phyloP scores from a whole-genome alignment of 805 yeast genomes.

The Myxozyma lipomycoides region DNA sequence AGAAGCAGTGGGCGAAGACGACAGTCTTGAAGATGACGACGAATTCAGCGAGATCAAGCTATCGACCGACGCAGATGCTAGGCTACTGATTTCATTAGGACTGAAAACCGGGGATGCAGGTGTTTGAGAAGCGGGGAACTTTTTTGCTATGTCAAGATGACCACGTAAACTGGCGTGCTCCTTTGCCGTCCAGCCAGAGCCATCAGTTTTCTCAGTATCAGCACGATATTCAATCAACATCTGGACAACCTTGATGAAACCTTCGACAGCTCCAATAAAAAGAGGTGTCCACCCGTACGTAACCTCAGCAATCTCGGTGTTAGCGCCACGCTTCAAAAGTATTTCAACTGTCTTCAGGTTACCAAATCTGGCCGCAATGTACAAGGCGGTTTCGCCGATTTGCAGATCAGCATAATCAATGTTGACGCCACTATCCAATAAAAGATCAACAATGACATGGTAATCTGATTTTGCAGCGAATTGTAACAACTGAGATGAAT shows the following conservation, averaged over 20 bases:
- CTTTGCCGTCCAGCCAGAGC: conserved; percentile 95
- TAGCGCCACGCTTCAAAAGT: conserved; percentile 61
- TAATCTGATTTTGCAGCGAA: conserved; percentile 67
- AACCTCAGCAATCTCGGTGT: conserved; percentile 68
- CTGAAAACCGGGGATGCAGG: conserved; percentile 16
- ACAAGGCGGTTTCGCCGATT: conserved; percentile 79
- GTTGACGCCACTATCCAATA: conserved; percentile 57
- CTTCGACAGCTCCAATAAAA: conserved; percentile 86
- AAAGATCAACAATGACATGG: conserved; percentile 49
- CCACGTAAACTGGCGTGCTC: conserved; percentile 94
- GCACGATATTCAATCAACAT: conserved; percentile 54
- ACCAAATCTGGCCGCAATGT: conserved; percentile 68
- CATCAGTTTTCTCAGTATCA: conserved; percentile 56
- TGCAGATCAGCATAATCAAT: conserved; percentile 57
- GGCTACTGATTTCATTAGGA: conserved; percentile 11
- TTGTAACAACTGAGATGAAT: conserved; percentile 60
- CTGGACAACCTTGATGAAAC: conserved; percentile 55
- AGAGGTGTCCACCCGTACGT: conserved; percentile 94
- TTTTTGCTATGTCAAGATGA: conserved; percentile 63
- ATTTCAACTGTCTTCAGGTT: conserved; percentile 49
- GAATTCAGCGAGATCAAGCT: conserved; percentile 20
- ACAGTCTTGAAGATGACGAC: conserved; percentile 8
- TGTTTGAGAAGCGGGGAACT: conserved; percentile 38
- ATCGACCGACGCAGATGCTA: conserved; percentile 27
- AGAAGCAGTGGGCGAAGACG: conserved; percentile 32